These are phyloP conservation scores for Amborella trichopoda DNA, from an alignment of 164 flowering plant species.

Conservation along the genomic window DNA sequence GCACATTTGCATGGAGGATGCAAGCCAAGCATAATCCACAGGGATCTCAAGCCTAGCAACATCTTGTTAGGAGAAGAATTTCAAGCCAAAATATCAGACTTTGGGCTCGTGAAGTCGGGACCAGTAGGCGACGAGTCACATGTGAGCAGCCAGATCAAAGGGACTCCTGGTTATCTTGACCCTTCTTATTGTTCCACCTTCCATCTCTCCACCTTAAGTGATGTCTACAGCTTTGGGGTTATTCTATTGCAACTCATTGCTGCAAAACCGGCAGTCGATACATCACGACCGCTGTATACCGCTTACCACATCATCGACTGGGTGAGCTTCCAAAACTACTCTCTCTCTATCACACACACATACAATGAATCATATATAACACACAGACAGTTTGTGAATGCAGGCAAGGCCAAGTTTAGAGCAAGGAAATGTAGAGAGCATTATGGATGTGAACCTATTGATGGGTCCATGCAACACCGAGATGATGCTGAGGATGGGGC, in stretches of 20 bases:
- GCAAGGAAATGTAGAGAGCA: constrained; percentile 35
- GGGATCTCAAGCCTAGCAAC: neutral
- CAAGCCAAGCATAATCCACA: constrained; percentile 1
- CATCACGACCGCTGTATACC: constrained; percentile 5
- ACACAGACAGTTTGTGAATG: too few relatives aligned
- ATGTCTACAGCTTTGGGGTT: constrained; percentile 70
- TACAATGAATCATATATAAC: too few relatives aligned
- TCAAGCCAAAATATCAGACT: constrained; percentile 1
- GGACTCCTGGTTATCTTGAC: neutral
- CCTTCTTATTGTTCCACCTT: constrained; percentile 41
- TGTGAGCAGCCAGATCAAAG: neutral
- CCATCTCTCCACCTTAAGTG: constrained; percentile 47
- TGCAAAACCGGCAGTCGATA: constrained; percentile 50
- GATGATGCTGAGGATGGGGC: constrained; percentile 59
- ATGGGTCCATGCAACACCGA: constrained; percentile 39
- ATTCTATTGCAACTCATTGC: constrained; percentile 62
- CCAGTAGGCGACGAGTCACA: neutral
- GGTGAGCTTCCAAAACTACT: constrained; percentile 27
- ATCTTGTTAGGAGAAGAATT: neutral
- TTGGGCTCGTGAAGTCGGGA: neutral
- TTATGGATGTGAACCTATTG: constrained; percentile 47
- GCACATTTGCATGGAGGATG: constrained; percentile 1
- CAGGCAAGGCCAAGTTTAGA: constrained; percentile 58
- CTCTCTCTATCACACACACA: too few relatives aligned
- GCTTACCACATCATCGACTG: constrained; percentile 43